Percentiles rank a stretch among this genome's conserved stretches.
phyloP scores from a whole-genome alignment of 1,284 basidiomycete genomes.

The Naganishia albida region DNA sequence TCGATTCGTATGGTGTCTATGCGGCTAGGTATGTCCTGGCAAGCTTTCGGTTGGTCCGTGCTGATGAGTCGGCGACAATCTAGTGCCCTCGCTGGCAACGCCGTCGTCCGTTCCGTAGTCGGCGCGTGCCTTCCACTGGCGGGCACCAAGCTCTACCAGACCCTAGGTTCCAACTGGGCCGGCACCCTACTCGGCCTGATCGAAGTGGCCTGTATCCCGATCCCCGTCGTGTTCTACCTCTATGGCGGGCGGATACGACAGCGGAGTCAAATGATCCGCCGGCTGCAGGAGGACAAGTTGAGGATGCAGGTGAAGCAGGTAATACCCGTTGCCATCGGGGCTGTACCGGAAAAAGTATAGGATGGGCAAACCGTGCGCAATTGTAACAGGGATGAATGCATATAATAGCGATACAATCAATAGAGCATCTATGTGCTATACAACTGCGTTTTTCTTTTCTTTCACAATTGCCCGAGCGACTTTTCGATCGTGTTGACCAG shows the following conservation, averaged over 20 bases:
- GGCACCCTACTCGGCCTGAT: conserved; percentile 61
- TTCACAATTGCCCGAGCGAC: conserved; percentile 44
- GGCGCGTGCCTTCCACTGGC: conserved; percentile 64
- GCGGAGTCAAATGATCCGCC: conserved; percentile 23
- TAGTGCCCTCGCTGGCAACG: conserved; percentile 14
- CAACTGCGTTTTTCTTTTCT: neutral
- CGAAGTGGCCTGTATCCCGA: conserved; percentile 61
- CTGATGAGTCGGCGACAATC: no score
- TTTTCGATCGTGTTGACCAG: conserved; percentile 49
- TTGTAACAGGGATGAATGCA: no score
- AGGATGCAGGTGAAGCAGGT: conserved; percentile 19
- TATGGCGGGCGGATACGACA: conserved; percentile 42
- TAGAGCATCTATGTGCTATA: no score
- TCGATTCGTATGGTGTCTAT: conserved; percentile 62
- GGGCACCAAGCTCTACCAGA: conserved; percentile 45
- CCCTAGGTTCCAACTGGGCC: conserved; percentile 49
- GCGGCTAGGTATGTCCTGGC: conserved; percentile 51
- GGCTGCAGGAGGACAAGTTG: conserved; percentile 25
- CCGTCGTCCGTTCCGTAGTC: conserved; percentile 43
- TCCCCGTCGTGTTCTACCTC: conserved; percentile 57
- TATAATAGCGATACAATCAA: no score
- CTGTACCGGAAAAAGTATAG: no score
- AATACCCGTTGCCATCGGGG: neutral
- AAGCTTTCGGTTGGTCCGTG: no score
- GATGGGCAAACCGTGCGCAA: no score